These are phyloP conservation scores for Crithidia sp. DNA, from an alignment of 208 protist genomes.

Conservation along the genomic window DNA sequence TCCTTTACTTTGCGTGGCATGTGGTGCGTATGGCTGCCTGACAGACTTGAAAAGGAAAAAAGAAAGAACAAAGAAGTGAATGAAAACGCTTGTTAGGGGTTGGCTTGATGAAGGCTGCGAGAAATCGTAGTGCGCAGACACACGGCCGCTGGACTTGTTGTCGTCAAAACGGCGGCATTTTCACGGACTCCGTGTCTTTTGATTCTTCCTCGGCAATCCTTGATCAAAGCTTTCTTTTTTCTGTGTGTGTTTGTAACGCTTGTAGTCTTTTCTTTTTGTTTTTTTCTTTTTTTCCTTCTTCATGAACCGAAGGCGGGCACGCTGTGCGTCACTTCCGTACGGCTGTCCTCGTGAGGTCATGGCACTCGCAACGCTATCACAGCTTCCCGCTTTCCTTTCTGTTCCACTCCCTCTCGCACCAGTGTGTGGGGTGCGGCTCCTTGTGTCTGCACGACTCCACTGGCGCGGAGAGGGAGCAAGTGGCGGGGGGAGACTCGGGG, in stretches of 20 bases:
- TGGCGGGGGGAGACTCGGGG: not conserved
- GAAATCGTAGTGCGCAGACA: not conserved
- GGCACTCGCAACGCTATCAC: not conserved
- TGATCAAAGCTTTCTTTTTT: not conserved
- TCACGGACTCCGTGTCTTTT: slow-evolving; percentile 1
- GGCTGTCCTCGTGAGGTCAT: not conserved
- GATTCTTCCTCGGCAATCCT: not conserved
- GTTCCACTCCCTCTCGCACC: not conserved
- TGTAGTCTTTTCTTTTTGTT: slow-evolving; percentile 2
- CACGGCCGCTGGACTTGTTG: not conserved
- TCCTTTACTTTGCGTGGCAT: too few species aligned
- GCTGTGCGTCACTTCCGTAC: not conserved
- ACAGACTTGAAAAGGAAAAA: not conserved
- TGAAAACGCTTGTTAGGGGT: not conserved
- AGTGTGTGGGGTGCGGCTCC: not conserved
- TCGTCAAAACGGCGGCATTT: slow-evolving; percentile 14
- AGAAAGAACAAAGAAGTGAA: slow-evolving; percentile 1
- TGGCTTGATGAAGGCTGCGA: not conserved
- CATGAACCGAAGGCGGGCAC: not conserved
- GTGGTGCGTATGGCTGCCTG: not conserved
- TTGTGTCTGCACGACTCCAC: not conserved
- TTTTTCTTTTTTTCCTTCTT: slow-evolving; percentile 10
- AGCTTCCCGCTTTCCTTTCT: not conserved
- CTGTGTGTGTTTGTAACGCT: too few species aligned
- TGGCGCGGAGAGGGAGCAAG: not conserved